A percentile compares a stretch with the other conserved stretches of the same genome.
These are phyloP conservation scores for Ogataea parapolymorpha DNA, from an alignment of 805 yeast species.

Conservation along the genomic window DNA sequence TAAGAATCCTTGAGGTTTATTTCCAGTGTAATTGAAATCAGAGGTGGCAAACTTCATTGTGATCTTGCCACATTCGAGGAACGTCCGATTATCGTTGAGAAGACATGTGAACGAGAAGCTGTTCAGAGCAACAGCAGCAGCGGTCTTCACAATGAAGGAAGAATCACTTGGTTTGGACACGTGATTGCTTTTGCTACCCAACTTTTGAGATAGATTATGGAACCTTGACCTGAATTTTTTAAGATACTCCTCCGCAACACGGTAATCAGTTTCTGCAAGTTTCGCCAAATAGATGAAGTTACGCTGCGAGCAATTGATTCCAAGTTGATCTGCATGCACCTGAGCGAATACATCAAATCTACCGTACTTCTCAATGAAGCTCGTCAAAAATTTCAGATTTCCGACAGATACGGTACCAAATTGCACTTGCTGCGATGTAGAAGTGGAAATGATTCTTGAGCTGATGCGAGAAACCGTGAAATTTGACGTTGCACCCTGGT, in stretches of 20 bases:
- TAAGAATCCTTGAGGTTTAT: slow-evolving; percentile 38
- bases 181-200: not conserved
- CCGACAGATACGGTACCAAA: slow-evolving; percentile 8
- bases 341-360: slow-evolving; percentile 7
- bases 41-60: slow-evolving; percentile 13
- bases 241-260: not conserved
- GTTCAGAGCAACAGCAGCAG: slow-evolving; percentile 5
- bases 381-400: slow-evolving; percentile 8
- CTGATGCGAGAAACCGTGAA: slow-evolving; percentile 9
- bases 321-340: slow-evolving; percentile 16
- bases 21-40: slow-evolving; percentile 11
- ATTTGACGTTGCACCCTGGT: slow-evolving; percentile 8
- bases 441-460: slow-evolving; percentile 9
- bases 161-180: no score
- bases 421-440: slow-evolving; percentile 6
- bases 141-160: slow-evolving; percentile 1
- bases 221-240: not conserved
- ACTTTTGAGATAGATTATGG: not conserved
- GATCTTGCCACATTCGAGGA: slow-evolving; percentile 14
- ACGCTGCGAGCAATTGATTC: slow-evolving; percentile 15
- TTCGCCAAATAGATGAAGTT: slow-evolving; percentile 10
- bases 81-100: slow-evolving; percentile 15
- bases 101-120: slow-evolving; percentile 13
- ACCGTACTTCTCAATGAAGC: not conserved
- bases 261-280: slow-evolving; percentile 12